Conservation (phyloP, 495 filamentous ascomycete genomes). For the Penicillium pulvis region DNA sequence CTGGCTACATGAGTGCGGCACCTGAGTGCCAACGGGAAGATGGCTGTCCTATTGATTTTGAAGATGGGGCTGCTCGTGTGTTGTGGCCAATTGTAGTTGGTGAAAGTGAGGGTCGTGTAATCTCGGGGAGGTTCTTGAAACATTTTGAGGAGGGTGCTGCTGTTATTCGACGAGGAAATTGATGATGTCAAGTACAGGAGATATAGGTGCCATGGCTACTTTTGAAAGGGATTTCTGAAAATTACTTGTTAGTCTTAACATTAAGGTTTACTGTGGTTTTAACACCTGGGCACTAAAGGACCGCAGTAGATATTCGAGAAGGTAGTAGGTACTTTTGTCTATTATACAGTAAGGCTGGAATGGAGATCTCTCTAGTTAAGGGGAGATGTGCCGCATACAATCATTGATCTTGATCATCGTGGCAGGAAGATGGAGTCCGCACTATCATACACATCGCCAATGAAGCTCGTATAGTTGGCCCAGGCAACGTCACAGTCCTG, state of each 20-base stretch:
- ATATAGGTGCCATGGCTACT: too few species aligned
- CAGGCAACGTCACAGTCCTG: constrained; percentile 28
- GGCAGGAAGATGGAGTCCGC: constrained; percentile 27
- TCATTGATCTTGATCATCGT: constrained; percentile 7
- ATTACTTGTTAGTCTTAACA: too few species aligned
- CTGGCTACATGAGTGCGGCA: constrained; percentile 51
- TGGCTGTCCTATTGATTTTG: not conserved
- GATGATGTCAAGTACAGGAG: too few species aligned
- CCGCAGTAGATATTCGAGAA: not conserved
- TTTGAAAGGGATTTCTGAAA: too few species aligned
- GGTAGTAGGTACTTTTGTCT: too few species aligned
- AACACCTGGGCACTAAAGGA: too few species aligned
- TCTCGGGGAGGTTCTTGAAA: too few species aligned
- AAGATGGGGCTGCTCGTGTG: not conserved
- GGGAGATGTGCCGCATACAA: not conserved
- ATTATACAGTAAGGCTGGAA: not conserved
- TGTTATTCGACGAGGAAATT: too few species aligned
- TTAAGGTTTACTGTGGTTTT: too few species aligned
- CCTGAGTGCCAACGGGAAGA: constrained; percentile 32
- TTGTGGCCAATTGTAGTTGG: too few species aligned
- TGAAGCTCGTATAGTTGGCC: constrained; percentile 39
- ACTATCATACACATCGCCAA: constrained; percentile 35
- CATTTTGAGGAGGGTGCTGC: too few species aligned
- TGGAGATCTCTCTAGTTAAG: not conserved
- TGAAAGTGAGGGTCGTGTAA: too few species aligned